Evolutionary conservation across 805 yeast genomes (phyloP).

Genomic region (Candida anglica): DNA sequence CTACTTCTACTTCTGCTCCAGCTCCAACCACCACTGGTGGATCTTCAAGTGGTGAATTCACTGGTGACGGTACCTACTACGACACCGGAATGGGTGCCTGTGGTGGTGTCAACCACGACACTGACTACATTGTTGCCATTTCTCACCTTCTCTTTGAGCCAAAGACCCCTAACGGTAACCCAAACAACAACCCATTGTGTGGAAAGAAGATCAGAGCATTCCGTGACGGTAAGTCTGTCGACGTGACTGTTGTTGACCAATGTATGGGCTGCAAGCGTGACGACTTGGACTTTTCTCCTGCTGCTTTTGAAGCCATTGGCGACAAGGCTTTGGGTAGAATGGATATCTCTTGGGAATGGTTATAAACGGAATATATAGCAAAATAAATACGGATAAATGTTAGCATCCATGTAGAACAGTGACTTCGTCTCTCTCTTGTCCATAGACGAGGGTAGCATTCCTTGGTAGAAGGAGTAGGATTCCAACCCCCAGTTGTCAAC

Average conservation of each 20-base stretch:
- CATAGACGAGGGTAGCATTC: too few relatives aligned
- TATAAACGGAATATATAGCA: neutral
- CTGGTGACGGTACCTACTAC: slow-evolving; percentile 51
- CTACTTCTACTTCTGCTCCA: slow-evolving; percentile 12
- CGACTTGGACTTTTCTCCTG: slow-evolving; percentile 58
- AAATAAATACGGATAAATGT: neutral
- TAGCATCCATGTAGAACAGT: too few relatives aligned
- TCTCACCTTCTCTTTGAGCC: slow-evolving; percentile 38
- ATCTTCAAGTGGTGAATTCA: slow-evolving; percentile 10
- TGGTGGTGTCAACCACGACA: slow-evolving; percentile 41
- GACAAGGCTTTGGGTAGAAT: slow-evolving; percentile 51
- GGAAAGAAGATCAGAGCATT: slow-evolving; percentile 47
- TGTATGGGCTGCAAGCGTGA: slow-evolving; percentile 51
- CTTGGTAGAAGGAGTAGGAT: too few relatives aligned
- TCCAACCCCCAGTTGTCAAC: too few relatives aligned
- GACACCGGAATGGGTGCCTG: slow-evolving; percentile 51
- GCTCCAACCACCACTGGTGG: slow-evolving; percentile 12
- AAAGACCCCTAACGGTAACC: slow-evolving; percentile 27
- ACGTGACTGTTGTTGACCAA: slow-evolving; percentile 53
- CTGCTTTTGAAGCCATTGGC: slow-evolving; percentile 52
- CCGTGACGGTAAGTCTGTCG: slow-evolving; percentile 48
- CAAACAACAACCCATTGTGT: slow-evolving; percentile 47
- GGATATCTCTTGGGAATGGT: slow-evolving; percentile 49
- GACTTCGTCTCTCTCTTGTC: too few relatives aligned
- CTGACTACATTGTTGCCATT: slow-evolving; percentile 54